These are phyloP conservation scores for Aethionema arabicum DNA, from an alignment of 345 rosid species.

Conservation along the genomic window DNA sequence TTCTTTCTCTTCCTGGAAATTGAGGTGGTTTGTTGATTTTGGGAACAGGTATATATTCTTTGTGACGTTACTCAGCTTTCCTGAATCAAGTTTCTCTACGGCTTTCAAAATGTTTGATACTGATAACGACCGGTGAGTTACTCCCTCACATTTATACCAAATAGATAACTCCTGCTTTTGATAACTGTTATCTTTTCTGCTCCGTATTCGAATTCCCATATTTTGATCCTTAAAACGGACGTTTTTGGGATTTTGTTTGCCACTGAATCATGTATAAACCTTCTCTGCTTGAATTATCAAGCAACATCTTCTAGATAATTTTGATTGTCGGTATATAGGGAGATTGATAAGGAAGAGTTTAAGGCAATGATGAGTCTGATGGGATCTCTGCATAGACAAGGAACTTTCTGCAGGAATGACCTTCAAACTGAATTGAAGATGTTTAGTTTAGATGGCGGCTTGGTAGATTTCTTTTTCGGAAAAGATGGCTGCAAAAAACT, in stretches of 20 bases:
- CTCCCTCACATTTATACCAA: conserved; percentile 9
- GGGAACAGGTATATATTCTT: conserved; percentile 83
- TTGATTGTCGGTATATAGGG: conserved; percentile 46
- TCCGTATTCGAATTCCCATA: conserved; percentile 30
- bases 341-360: conserved; percentile 80
- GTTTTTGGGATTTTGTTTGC: conserved; percentile 22
- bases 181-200: conserved; percentile 29
- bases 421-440: conserved; percentile 61
- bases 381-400: conserved; percentile 85
- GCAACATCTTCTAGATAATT: conserved; percentile 17
- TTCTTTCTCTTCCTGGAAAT: background rate
- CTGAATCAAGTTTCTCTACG: conserved; percentile 78
- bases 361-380: conserved; percentile 90
- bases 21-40: conserved; percentile 18
- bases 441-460: conserved; percentile 77
- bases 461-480: conserved; percentile 83
- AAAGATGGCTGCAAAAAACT: conserved; percentile 66
- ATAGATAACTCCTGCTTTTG: conserved; percentile 22
- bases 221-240: conserved; percentile 34
- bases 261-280: conserved; percentile 27
- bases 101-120: conserved; percentile 93
- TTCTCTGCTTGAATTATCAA: background rate
- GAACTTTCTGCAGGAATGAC: conserved; percentile 66
- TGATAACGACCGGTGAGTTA: conserved; percentile 71
- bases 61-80: conserved; percentile 83